A percentile compares a stretch with the other conserved stretches of the same genome.
Evolutionary conservation across 2,329 filamentous ascomycete species (phyloP).

Genomic region (Pyrenochaeta sp.): DNA sequence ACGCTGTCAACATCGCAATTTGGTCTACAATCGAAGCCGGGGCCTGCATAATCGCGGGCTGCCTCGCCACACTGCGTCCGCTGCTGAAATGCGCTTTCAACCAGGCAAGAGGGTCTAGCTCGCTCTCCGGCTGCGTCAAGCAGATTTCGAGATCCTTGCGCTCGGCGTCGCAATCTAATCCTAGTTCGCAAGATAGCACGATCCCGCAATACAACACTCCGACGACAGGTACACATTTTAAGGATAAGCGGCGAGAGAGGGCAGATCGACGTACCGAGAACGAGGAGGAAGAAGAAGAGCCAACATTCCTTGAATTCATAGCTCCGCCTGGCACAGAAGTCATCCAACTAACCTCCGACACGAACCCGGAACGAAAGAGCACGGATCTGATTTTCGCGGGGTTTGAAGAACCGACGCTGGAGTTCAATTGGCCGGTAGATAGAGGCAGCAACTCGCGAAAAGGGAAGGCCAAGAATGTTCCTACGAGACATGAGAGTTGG

Average conservation of each 20-base stretch:
- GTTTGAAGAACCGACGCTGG: background rate
- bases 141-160: slow-evolving; percentile 7
- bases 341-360: slow-evolving; percentile 3
- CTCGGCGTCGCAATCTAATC: slow-evolving; percentile 1
- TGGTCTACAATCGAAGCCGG: slow-evolving; percentile 48
- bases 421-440: slow-evolving; percentile 5
- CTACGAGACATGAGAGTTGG: slow-evolving; percentile 5
- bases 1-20: slow-evolving; percentile 56
- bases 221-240: background rate
- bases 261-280: background rate
- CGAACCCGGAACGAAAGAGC: background rate
- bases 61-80: slow-evolving; percentile 60
- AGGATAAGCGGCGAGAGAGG: background rate
- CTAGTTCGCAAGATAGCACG: no score
- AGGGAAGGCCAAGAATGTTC: slow-evolving; percentile 5
- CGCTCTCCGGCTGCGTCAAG: slow-evolving; percentile 3
- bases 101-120: slow-evolving; percentile 1
- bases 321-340: slow-evolving; percentile 5
- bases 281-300: background rate
- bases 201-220: slow-evolving; percentile 3
- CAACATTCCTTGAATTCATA: slow-evolving; percentile 5
- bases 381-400: background rate
- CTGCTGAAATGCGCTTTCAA: slow-evolving; percentile 45
- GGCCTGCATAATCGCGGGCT: slow-evolving; percentile 56
- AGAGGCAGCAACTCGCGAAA: background rate